Evolutionary conservation across 331 rosid species (phyloP).

Genomic region (Malus hybrid): DNA sequence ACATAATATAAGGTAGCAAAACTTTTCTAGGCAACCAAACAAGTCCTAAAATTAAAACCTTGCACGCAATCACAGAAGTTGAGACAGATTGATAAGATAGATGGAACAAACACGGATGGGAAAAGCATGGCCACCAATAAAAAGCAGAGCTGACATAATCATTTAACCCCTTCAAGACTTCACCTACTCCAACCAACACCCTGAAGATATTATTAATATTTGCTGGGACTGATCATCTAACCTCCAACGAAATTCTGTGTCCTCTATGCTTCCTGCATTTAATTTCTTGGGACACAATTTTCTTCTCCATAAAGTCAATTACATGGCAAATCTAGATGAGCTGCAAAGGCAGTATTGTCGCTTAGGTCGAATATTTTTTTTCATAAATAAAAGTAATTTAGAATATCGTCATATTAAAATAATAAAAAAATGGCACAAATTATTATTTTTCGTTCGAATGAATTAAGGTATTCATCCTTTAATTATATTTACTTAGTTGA

Average conservation of each 20-base stretch:
- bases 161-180: constrained; percentile 16
- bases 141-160: background rate
- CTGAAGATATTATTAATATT: background rate
- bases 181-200: constrained; percentile 40
- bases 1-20: background rate
- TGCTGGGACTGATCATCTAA: constrained; percentile 2
- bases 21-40: background rate
- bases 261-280: background rate
- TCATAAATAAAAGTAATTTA: no score
- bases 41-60: background rate
- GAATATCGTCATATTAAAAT: fast-evolving
- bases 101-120: background rate
- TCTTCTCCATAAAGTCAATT: background rate
- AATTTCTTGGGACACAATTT: background rate
- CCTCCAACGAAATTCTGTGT: constrained; percentile 4
- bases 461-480: no score
- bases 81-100: background rate
- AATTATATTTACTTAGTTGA: no score
- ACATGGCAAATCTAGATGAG: background rate
- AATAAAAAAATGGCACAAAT: no score
- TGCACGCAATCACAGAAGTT: constrained; percentile 7
- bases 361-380: no score
- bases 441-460: no score
- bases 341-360: background rate
- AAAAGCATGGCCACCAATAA: constrained; percentile 18